These are phyloP conservation scores for Pistacia vera DNA, from an alignment of 345 rosid genomes.

Conservation along the genomic window DNA sequence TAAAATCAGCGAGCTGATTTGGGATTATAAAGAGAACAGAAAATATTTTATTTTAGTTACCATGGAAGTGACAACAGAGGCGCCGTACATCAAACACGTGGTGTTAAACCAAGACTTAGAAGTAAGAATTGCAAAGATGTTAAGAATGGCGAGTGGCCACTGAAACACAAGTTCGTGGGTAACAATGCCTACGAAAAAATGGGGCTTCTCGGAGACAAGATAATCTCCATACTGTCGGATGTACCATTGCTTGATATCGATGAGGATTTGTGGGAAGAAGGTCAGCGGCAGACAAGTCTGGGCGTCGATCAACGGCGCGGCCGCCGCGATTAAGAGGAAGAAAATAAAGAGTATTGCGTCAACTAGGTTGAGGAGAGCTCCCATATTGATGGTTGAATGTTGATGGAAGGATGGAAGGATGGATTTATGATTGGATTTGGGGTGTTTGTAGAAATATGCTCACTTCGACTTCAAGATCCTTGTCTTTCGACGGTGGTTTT, in stretches of 20 bases:
- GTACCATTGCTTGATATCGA: constrained; percentile 50
- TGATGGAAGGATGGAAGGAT: constrained; percentile 4
- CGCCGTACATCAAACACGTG: constrained; percentile 77
- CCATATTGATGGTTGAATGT: constrained; percentile 48
- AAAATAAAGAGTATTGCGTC: constrained; percentile 55
- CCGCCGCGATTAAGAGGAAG: constrained; percentile 55
- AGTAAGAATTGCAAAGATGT: constrained; percentile 52
- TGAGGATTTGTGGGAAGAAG: constrained; percentile 55
- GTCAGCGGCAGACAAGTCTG: constrained; percentile 54
- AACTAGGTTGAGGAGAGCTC: constrained; percentile 52
- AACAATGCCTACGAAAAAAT: constrained; percentile 67
- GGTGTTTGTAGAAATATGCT: too few relatives aligned
- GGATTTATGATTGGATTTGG: background rate
- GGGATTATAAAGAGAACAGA: background rate
- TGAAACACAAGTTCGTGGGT: constrained; percentile 72
- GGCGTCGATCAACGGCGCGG: constrained; percentile 60
- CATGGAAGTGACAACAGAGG: constrained; percentile 63
- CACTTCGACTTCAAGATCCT: too few relatives aligned
- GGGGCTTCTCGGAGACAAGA: constrained; percentile 65
- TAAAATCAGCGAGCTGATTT: background rate
- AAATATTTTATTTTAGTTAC: constrained; percentile 29
- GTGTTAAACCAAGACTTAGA: constrained; percentile 69
- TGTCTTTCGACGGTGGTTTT: too few relatives aligned
- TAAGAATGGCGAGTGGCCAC: constrained; percentile 76
- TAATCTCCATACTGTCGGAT: constrained; percentile 57